Base-by-base conservation (phyloP, 139 green algal genomes). In the Chlorella sp. region DNA sequence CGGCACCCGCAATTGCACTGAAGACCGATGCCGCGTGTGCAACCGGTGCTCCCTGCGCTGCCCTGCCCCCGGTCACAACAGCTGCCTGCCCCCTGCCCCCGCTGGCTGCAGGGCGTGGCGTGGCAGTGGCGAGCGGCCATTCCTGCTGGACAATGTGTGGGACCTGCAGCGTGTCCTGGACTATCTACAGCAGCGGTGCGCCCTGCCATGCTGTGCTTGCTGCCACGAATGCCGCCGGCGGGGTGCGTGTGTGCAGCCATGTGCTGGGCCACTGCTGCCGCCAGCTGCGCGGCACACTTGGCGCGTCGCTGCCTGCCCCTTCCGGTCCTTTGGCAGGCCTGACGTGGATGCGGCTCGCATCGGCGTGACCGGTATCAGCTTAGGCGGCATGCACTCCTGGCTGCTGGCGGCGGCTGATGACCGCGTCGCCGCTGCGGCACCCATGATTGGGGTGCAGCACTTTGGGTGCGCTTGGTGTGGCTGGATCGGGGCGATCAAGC, bases 111-210 rank as follows among this genome's bases (percentile, higher is more conserved):
- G 83, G 11, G 90, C 92, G 1, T 95, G 88, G 91, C 86, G 83
- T 1, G 84, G 56, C 62, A 74, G 80, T 34, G 71, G 41, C 15
- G 92, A 96, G 86, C 87, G 65, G 12, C 94, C 94, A 11, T 95
- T 95, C 78, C 83, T 95, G 62, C 84, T 96, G 78, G 94, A 96
- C 87, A 95, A 89, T 51, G 85, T 96, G 75, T 95, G 92, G 90
- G 94, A 96, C 80, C n/a, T 96, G 21, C 26, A 89, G 44, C 74
- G 89, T 57, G 47, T 96, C 51, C 32, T 96, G 71, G 93, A 96
- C 89, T 92, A 89, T 28, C 81, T 97, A 72, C 75, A 62, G 44
- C 57, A 41, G 0, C 67, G 71, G 28, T 70, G 64, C 5, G 64
- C n/a, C n/a, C n/a, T n/a, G n/a, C n/a, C 21, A 34, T 34, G 25